phyloP scores from a whole-genome alignment of 352 stramenopile species.

The Phytophthora cactorum region DNA sequence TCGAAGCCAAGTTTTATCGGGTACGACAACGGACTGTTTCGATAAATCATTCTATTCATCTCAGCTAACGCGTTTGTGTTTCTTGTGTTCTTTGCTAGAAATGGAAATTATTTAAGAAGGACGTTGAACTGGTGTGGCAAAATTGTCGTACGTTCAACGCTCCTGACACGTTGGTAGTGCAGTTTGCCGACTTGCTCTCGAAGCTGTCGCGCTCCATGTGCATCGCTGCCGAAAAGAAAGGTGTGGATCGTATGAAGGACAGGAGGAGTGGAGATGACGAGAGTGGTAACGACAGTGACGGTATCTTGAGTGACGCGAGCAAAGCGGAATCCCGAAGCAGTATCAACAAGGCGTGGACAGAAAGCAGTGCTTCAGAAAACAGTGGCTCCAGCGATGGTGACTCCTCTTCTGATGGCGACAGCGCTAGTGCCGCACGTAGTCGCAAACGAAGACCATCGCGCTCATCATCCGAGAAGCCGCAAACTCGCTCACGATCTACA shows the following conservation, averaged over 20 bases:
- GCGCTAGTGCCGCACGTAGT: conserved; percentile 40
- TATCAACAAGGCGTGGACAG: conserved; percentile 68
- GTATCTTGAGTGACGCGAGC: conserved; percentile 56
- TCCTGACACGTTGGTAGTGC: conserved; percentile 73
- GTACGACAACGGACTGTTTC: conserved; percentile 32
- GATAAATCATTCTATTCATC: not conserved
- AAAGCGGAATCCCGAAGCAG: conserved; percentile 50
- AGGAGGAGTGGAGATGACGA: conserved; percentile 21
- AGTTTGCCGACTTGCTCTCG: conserved; percentile 77
- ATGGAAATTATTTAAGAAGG: conserved; percentile 80
- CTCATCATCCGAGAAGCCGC: conserved; percentile 22
- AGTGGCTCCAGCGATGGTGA: conserved; percentile 62
- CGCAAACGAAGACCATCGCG: conserved; percentile 34
- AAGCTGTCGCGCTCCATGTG: conserved; percentile 72
- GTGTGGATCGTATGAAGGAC: conserved; percentile 49
- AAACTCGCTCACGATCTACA: conserved; percentile 25
- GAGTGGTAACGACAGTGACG: conserved; percentile 42
- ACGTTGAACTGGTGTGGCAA: conserved; percentile 82
- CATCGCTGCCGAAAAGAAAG: conserved; percentile 61
- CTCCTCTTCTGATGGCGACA: conserved; percentile 47
- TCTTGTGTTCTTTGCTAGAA: conserved; percentile 38
- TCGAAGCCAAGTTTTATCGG: conserved; percentile 67
- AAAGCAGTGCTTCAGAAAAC: conserved; percentile 67
- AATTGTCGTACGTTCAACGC: conserved; percentile 89
- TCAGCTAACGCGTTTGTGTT: conserved; percentile 22